Conservation (phyloP, 495 filamentous ascomycete species). For the Penicillium malachiteum region DNA sequence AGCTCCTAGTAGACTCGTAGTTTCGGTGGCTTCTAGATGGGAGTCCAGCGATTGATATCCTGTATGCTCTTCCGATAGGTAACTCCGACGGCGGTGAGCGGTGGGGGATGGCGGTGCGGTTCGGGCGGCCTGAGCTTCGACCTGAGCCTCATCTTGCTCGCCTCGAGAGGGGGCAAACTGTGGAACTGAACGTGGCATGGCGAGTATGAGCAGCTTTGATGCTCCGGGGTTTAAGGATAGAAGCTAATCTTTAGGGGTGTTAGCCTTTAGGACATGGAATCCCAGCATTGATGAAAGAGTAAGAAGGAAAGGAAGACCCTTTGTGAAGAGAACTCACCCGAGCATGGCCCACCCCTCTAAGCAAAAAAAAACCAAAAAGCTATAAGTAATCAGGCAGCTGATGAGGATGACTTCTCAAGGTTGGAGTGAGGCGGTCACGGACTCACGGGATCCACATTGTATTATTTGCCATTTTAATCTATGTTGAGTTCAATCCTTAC, state of each 20-base stretch:
- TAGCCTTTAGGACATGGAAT: neutral
- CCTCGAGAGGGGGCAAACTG: slow-evolving; percentile 12
- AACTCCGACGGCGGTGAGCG: slow-evolving; percentile 37
- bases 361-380: too few species aligned
- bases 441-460: too few species aligned
- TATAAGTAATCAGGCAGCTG: too few species aligned
- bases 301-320: too few species aligned
- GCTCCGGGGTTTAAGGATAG: slow-evolving; percentile 4
- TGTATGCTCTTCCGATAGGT: slow-evolving; percentile 38
- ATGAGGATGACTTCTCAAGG: too few species aligned
- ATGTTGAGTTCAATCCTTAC: too few species aligned
- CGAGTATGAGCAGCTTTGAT: slow-evolving; percentile 13
- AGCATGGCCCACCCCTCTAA: too few species aligned
- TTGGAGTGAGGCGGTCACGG: too few species aligned
- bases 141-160: slow-evolving; percentile 24
- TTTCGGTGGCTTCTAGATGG: slow-evolving; percentile 36
- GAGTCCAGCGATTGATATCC: slow-evolving; percentile 39
- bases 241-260: neutral
- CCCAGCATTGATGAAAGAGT: neutral
- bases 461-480: too few species aligned
- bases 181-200: slow-evolving; percentile 34
- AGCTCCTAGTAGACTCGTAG: slow-evolving; percentile 36
- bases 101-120: slow-evolving; percentile 43
- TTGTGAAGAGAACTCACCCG: too few species aligned
- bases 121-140: slow-evolving; percentile 15